Evolutionary conservation across 2,329 filamentous ascomycete species (phyloP).

Genomic region (Colletotrichum filicis): DNA sequence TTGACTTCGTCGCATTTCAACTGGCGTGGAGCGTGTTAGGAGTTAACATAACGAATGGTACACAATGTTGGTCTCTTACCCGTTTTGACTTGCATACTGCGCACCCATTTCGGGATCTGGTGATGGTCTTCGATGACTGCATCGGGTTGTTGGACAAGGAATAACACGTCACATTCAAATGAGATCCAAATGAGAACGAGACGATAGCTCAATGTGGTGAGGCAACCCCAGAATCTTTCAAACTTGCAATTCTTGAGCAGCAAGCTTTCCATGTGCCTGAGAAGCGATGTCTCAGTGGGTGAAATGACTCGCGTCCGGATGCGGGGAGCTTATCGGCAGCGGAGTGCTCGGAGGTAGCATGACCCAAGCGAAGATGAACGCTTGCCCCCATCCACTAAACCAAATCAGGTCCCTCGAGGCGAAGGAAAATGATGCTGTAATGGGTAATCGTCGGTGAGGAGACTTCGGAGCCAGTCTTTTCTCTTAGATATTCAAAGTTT

Average conservation of each 20-base stretch:
- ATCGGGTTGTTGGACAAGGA: neutral
- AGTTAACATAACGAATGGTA: too few species aligned
- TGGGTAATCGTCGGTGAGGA: slow-evolving; percentile 3
- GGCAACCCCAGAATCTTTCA: neutral
- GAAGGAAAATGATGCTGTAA: slow-evolving; percentile 9
- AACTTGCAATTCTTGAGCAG: neutral
- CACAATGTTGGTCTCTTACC: neutral
- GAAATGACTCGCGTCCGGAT: slow-evolving; percentile 8
- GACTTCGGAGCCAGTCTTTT: neutral
- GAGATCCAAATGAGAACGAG: too few species aligned
- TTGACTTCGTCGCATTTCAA: slow-evolving; percentile 21
- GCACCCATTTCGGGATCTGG: slow-evolving; percentile 20
- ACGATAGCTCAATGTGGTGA: neutral
- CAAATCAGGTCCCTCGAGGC: neutral
- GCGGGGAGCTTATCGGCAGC: slow-evolving; percentile 11
- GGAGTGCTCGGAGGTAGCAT: neutral
- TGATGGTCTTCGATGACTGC: slow-evolving; percentile 10
- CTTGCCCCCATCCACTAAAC: neutral
- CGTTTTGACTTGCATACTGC: slow-evolving; percentile 25
- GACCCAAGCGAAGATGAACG: neutral
- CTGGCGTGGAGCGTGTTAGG: neutral
- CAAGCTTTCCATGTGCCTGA: neutral
- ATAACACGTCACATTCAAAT: too few species aligned
- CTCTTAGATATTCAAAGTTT: neutral
- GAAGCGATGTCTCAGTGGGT: neutral